These are phyloP conservation scores for Paecilomyces sp. DNA, from an alignment of 2,329 filamentous ascomycete species.

Conservation along the genomic window DNA sequence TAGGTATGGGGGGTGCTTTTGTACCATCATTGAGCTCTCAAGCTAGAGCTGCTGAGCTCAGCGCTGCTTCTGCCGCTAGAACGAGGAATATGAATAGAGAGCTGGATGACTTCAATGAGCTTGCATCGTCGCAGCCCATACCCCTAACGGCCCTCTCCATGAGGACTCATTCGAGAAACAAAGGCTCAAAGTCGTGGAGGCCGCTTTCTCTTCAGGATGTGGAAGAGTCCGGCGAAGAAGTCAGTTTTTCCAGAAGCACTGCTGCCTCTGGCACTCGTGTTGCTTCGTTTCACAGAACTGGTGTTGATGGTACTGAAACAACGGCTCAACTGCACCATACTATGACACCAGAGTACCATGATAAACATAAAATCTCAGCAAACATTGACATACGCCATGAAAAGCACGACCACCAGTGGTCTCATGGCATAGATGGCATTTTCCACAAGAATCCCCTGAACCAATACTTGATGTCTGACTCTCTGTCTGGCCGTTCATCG, in stretches of 20 bases:
- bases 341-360: background rate
- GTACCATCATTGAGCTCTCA: slow-evolving; percentile 9
- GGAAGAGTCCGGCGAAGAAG: background rate
- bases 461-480: slow-evolving; percentile 5
- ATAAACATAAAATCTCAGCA: background rate
- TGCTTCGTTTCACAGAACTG: background rate
- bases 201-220: slow-evolving; percentile 6
- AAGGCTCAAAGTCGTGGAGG: slow-evolving; percentile 13
- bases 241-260: background rate
- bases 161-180: slow-evolving; percentile 11
- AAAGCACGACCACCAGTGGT: slow-evolving; percentile 3
- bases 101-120: slow-evolving; percentile 11
- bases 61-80: slow-evolving; percentile 7
- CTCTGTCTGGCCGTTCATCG: slow-evolving; percentile 1
- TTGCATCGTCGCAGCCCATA: slow-evolving; percentile 17
- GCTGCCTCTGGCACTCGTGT: background rate
- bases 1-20: slow-evolving; percentile 3
- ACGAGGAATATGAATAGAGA: slow-evolving; percentile 9
- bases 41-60: slow-evolving; percentile 10
- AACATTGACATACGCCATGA: background rate
- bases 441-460: slow-evolving; percentile 13
- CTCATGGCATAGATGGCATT: slow-evolving; percentile 1
- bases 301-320: background rate
- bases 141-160: slow-evolving; percentile 13
- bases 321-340: background rate